phyloP scores from a whole-genome alignment of 2,329 filamentous ascomycete genomes.

The Colletotrichum sp. region DNA sequence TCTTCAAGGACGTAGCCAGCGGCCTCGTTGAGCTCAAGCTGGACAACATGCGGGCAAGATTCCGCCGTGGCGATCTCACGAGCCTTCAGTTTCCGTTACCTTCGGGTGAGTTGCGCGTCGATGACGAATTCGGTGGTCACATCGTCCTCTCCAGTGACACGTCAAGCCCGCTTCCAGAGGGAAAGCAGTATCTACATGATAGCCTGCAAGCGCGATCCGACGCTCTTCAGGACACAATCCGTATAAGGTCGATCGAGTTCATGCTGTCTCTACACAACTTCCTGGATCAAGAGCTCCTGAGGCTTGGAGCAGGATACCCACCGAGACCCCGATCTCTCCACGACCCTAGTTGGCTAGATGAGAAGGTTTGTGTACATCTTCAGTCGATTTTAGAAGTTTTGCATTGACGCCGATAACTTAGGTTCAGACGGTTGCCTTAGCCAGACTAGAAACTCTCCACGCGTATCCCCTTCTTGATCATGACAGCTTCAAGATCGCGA shows the following conservation, averaged over 20 bases:
- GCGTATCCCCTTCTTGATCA: background rate
- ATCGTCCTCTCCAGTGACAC: background rate
- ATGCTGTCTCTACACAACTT: background rate
- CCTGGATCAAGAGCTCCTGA: background rate
- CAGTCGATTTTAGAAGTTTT: background rate
- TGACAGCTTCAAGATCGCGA: background rate
- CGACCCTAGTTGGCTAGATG: background rate
- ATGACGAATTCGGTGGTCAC: background rate
- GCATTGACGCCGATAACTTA: background rate
- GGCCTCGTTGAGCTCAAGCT: conserved; percentile 19
- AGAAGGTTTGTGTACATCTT: background rate
- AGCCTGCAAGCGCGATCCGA: background rate
- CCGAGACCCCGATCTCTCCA: background rate
- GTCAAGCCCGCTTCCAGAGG: background rate
- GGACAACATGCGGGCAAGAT: conserved; percentile 1
- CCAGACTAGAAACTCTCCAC: background rate
- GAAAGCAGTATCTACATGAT: background rate
- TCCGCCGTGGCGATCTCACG: background rate
- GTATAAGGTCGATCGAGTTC: background rate
- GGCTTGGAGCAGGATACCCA: background rate
- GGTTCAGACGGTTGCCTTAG: background rate
- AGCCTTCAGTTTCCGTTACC: background rate
- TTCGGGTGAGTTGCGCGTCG: background rate
- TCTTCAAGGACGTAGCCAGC: background rate
- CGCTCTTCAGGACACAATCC: background rate